Conservation (phyloP, 1,139 yeast species). For the Geotrichum citri-aurantii region DNA sequence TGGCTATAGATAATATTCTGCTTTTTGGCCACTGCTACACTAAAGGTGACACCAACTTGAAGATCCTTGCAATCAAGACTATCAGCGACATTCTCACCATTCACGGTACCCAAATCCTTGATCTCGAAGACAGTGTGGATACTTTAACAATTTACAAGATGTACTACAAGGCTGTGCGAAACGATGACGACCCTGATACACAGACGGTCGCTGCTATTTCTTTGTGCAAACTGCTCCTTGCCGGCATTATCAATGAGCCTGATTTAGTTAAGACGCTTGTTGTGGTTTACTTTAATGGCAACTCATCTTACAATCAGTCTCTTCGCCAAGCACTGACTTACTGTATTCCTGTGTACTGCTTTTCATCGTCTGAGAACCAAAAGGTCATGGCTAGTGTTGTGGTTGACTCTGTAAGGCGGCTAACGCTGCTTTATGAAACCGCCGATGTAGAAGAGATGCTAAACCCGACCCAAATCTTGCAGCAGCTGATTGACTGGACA, state of each 20-base stretch:
- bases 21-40: conserved; percentile 62
- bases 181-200: conserved; percentile 48
- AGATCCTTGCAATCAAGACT: conserved; percentile 58
- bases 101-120: conserved; percentile 66
- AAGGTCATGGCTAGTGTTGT: conserved; percentile 56
- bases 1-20: conserved; percentile 51
- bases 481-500: conserved; percentile 80
- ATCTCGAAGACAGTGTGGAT: conserved; percentile 58
- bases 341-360: conserved; percentile 86
- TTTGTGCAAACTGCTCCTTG: conserved; percentile 71
- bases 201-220: conserved; percentile 87
- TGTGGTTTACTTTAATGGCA: conserved; percentile 68
- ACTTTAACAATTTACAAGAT: conserved; percentile 56
- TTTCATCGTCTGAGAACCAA: conserved; percentile 72
- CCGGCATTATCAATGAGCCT: conserved; percentile 66
- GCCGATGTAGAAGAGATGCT: conserved; percentile 39
- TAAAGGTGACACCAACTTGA: conserved; percentile 55
- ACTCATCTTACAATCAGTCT: conserved; percentile 55
- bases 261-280: conserved; percentile 68
- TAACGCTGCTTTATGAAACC: conserved; percentile 43
- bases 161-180: conserved; percentile 55
- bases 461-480: conserved; percentile 57
- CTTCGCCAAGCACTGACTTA: conserved; percentile 78
- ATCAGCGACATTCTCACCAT: conserved; percentile 74
- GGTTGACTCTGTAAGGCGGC: conserved; percentile 60